Evolutionary conservation across 352 stramenopile species (phyloP), one percentile per base, ranked within the genome.

Genomic region (Pythium brachiatum): DNA sequence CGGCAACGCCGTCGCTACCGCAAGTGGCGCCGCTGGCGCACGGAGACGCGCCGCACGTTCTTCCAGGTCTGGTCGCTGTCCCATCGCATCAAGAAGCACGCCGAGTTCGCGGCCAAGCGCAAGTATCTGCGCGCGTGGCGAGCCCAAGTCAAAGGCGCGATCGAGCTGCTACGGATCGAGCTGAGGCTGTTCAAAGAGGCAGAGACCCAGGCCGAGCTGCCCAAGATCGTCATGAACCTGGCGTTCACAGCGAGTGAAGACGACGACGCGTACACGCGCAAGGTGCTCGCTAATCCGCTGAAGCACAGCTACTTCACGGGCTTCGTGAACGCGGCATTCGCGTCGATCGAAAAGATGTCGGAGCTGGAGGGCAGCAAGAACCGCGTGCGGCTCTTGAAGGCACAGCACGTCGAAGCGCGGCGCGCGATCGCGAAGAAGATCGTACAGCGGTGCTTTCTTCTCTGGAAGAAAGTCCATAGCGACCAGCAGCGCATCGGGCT

Each of bases 191-290:
- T 88, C 23, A 74, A 69, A 26, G 69, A 85, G 29, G 79, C 78
- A 26, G 81, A 79, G 48, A 86, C 64, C n/a, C 71, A 78, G 29
- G 56, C 69, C 16, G 66, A 74, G 34, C 43, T 90, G 18, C 78
- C 81, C 3, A 75, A 69, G 0, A 60, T 91, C 60, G 81, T 91
- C 4, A 68, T 88, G 43, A 93, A 93, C 39, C 64, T 93, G n/a
- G 79, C 89, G 0, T 84, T 92, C 47, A 92, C 78, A 5, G 76
- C 72, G 0, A 73, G 74, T 23, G 75, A 78, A 32, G 68, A 84
- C 43, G 66, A 73, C 60, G 66, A 73, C 53, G 66, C 66, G 29
- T 73, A 69, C 55, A 66, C 66, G 44, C 66, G 66, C 52, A 68
- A 66, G 25, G 66, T 69, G 44, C 66, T 73, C 15, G 50, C 66